Evolutionary conservation across 2,329 filamentous ascomycete species (phyloP).

Genomic region (Pseudogymnoascus sp.): DNA sequence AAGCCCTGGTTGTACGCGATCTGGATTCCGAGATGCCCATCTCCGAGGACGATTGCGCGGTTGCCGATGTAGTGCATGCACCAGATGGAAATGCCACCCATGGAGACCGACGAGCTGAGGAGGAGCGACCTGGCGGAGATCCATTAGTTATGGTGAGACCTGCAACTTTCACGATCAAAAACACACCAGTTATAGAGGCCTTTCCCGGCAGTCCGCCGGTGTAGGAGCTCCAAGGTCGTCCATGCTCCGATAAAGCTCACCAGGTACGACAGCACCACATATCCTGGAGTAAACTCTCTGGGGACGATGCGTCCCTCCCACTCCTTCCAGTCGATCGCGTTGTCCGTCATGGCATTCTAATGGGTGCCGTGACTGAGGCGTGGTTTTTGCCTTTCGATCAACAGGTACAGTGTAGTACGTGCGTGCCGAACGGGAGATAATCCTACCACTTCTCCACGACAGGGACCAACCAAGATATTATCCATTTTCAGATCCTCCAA

Average conservation of each 20-base stretch:
- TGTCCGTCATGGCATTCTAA: constrained; percentile 9
- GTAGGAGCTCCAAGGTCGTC: constrained; percentile 74
- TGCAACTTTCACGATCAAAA: background rate
- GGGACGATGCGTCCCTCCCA: constrained; percentile 38
- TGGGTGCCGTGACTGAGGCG: background rate
- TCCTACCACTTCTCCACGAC: background rate
- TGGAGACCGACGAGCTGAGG: constrained; percentile 55
- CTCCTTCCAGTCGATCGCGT: constrained; percentile 7
- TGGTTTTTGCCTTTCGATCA: background rate
- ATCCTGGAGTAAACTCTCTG: constrained; percentile 46
- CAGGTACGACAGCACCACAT: constrained; percentile 60
- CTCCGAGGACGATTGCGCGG: constrained; percentile 62
- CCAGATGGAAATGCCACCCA: constrained; percentile 70
- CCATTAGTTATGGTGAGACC: background rate
- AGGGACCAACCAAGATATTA: background rate
- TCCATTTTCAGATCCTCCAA: background rate
- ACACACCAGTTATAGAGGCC: constrained; percentile 62
- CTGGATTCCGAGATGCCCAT: constrained; percentile 55
- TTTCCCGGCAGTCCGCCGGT: constrained; percentile 61
- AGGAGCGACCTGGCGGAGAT: constrained; percentile 47
- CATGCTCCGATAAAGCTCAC: constrained; percentile 68
- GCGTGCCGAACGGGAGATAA: background rate
- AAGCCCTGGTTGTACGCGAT: constrained; percentile 65
- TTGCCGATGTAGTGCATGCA: constrained; percentile 81
- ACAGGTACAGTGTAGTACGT: background rate